A percentile compares a stretch with the other conserved stretches of the same genome.
Conservation (phyloP, 306 rosid species). For the Fagus sylvatica region DNA sequence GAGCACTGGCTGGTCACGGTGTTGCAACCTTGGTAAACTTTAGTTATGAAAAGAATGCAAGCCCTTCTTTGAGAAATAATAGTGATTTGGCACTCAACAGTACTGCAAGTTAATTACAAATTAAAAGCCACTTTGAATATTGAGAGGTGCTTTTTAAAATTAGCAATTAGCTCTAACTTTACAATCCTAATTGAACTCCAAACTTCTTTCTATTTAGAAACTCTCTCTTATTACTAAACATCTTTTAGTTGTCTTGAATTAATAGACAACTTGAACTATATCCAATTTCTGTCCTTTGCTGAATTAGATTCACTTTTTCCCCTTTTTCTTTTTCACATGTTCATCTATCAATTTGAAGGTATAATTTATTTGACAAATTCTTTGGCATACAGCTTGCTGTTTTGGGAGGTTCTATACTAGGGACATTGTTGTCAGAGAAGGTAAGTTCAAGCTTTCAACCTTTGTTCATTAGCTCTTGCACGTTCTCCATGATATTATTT, state of each 20-base stretch:
- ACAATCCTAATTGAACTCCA: neutral
- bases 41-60: neutral
- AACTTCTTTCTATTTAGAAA: neutral
- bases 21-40: conserved; percentile 82
- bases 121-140: conserved; percentile 16
- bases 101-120: neutral
- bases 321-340: conserved; percentile 24
- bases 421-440: conserved; percentile 94
- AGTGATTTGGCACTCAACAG: neutral
- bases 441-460: conserved; percentile 43
- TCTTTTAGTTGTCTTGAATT: neutral
- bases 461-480: neutral
- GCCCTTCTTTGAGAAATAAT: neutral
- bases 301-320: conserved; percentile 10
- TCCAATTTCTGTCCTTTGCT: conserved; percentile 14
- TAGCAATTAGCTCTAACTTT: neutral
- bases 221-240: neutral
- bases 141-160: neutral
- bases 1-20: conserved; percentile 93
- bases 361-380: neutral
- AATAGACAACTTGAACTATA: neutral
- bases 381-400: conserved; percentile 76
- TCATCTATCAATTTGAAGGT: conserved; percentile 7
- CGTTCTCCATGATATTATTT: conserved; percentile 5
- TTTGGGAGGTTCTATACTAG: conserved; percentile 88